Conservation (phyloP, 176 grass and related monocot genomes). For the Avena atlantica region DNA sequence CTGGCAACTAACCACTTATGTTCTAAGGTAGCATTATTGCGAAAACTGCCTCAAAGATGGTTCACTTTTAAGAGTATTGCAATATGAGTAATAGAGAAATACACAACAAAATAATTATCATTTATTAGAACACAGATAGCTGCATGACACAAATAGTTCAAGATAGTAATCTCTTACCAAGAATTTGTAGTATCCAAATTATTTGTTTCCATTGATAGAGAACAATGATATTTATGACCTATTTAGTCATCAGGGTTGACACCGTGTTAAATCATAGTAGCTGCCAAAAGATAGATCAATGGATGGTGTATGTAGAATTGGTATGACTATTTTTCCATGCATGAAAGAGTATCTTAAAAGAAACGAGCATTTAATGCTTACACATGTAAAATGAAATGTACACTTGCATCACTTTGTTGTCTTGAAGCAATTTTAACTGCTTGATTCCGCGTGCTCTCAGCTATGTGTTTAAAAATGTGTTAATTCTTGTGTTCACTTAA, state of each 20-base stretch:
- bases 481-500: not conserved
- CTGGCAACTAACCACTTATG: slow-evolving; percentile 15
- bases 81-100: slow-evolving; percentile 14
- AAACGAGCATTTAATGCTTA: slow-evolving; percentile 12
- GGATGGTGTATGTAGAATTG: not conserved
- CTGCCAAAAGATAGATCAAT: not conserved
- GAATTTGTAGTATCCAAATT: slow-evolving; percentile 4
- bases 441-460: not conserved
- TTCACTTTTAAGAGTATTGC: not conserved
- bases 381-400: not conserved
- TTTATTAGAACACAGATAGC: slow-evolving; percentile 5
- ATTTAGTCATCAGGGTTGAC: not conserved
- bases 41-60: not conserved
- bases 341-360: not conserved
- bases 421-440: not conserved
- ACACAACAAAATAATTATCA: not conserved
- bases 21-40: slow-evolving; percentile 1
- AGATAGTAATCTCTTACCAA: not conserved
- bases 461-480: not conserved
- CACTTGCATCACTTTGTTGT: not conserved
- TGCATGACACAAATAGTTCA: not conserved
- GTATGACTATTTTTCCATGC: not conserved
- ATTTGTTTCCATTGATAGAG: slow-evolving; percentile 16
- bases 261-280: slow-evolving; percentile 2
- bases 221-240: slow-evolving; percentile 22